phyloP scores from a whole-genome alignment of 192 early-diverging fungal species.

The Polychytrium aggregatum region DNA sequence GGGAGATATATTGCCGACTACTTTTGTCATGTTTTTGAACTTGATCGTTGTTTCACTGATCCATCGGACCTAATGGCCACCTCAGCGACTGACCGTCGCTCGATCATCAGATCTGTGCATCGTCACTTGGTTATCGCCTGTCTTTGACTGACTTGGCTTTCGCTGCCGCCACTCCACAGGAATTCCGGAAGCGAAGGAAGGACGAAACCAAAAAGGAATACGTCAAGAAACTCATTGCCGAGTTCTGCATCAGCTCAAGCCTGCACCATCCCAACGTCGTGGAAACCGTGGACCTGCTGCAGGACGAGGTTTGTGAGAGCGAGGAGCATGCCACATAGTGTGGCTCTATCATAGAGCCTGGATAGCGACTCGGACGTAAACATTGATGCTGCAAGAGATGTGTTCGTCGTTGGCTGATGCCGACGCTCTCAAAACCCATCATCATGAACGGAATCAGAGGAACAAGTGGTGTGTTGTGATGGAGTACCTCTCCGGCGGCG shows the following conservation, averaged over 20 bases:
- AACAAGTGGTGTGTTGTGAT: constrained; percentile 39
- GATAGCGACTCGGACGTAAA: no score
- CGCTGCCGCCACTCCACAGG: constrained; percentile 10
- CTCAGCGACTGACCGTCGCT: no score
- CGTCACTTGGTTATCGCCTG: neutral
- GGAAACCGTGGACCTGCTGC: constrained; percentile 85
- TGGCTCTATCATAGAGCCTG: no score
- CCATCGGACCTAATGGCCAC: neutral
- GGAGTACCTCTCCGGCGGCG: constrained; percentile 47
- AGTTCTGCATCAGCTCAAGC: constrained; percentile 91
- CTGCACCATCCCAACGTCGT: constrained; percentile 87
- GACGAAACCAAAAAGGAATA: constrained; percentile 86
- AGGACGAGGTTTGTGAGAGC: constrained; percentile 70
- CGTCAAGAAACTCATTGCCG: constrained; percentile 88
- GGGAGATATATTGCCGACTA: no score
- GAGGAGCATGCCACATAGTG: no score
- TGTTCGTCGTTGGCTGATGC: no score
- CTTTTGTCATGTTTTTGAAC: no score
- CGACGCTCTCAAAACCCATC: no score
- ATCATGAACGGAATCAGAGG: no score
- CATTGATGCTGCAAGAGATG: no score
- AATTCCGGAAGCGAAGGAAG: constrained; percentile 80
- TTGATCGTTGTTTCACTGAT: neutral
- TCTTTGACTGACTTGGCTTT: no score
- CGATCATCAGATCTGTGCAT: no score